These are phyloP conservation scores for Mortierella sp. DNA, from an alignment of 371 early-diverging fungal species.

Conservation along the genomic window DNA sequence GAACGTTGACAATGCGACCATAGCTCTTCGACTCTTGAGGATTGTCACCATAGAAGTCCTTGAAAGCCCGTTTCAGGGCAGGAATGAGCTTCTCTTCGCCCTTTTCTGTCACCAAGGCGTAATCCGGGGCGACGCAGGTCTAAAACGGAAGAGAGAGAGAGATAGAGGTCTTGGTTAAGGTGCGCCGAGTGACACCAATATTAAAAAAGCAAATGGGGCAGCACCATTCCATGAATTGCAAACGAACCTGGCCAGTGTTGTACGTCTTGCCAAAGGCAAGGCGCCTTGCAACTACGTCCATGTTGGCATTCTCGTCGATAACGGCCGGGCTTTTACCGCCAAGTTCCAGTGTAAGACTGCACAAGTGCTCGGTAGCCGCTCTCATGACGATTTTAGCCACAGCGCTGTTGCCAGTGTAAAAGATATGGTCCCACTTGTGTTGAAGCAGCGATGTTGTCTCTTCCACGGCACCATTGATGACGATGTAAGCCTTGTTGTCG, in stretches of 20 bases:
- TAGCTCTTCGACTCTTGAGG: constrained; percentile 62
- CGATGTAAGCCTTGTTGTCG: constrained; percentile 68
- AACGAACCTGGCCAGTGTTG: constrained; percentile 89
- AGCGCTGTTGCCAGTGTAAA: constrained; percentile 84
- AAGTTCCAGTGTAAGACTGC: constrained; percentile 83
- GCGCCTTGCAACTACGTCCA: constrained; percentile 74
- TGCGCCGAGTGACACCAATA: too few relatives aligned
- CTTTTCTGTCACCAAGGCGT: constrained; percentile 72
- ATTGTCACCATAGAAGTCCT: constrained; percentile 62
- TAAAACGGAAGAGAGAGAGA: constrained; percentile 25
- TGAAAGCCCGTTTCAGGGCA: constrained; percentile 60
- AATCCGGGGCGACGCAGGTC: constrained; percentile 91
- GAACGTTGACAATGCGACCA: constrained; percentile 74
- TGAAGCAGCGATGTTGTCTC: constrained; percentile 81
- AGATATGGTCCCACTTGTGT: constrained; percentile 82
- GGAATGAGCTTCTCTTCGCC: constrained; percentile 61
- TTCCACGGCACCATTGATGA: constrained; percentile 84
- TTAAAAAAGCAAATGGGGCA: too few relatives aligned
- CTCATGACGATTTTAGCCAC: constrained; percentile 83
- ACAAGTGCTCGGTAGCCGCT: constrained; percentile 79
- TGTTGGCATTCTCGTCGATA: constrained; percentile 71
- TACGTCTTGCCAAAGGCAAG: constrained; percentile 84
- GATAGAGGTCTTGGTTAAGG: too few relatives aligned
- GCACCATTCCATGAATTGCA: too few relatives aligned
- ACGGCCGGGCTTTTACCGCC: constrained; percentile 90